Evolutionary conservation across 2,329 filamentous ascomycete genomes (phyloP), one percentile per base, ranked within the genome.

Genomic region (Hypoxylon sp.): DNA sequence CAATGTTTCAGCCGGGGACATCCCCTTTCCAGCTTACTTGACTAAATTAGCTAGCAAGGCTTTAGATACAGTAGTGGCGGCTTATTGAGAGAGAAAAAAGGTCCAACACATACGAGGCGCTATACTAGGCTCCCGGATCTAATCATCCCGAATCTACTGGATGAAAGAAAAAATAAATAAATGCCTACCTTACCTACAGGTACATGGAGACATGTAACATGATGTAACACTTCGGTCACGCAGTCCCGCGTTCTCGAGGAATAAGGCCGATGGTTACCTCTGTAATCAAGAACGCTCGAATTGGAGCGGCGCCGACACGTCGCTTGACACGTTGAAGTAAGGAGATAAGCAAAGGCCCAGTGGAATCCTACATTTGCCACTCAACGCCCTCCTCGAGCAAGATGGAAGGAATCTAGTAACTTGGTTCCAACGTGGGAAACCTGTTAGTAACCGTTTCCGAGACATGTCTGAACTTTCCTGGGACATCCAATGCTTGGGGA

Each of bases 401-500:
- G 9, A 16, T 11, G 18, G 36, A 20, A n/a, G 12, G 32, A 33
- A 26, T 8, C 28, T 16, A 20, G 48, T 55, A 26, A 18, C 28
- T n/a, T 46, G 32, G 16, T 46, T 52, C 24, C 12, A 51, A 26
- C 45, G 30, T n/a, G 42, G 45, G 40, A 33, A 33, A 30, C n/a
- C 44, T 58, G 38, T 28, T 40, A 32, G 46, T 22, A 53, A 57
- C 20, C 24, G n/a, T 40, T 44, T 51, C 18, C 52, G 51, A 68
- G 62, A 65, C 65, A 62, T 61, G 52, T 55, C 44, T 55, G 36
- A 44, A 48, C 32, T 18, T 38, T 48, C 20, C 20, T 44, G 22
- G 65, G 49, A 53, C 45, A 61, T 20, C 24, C 42, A 60, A 61
- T 63, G 52, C 56, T 56, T 55, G 24, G 38, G 18, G 36, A 38